Evolutionary conservation across 352 stramenopile species (phyloP).

Genomic region (Phytopythium litorale): DNA sequence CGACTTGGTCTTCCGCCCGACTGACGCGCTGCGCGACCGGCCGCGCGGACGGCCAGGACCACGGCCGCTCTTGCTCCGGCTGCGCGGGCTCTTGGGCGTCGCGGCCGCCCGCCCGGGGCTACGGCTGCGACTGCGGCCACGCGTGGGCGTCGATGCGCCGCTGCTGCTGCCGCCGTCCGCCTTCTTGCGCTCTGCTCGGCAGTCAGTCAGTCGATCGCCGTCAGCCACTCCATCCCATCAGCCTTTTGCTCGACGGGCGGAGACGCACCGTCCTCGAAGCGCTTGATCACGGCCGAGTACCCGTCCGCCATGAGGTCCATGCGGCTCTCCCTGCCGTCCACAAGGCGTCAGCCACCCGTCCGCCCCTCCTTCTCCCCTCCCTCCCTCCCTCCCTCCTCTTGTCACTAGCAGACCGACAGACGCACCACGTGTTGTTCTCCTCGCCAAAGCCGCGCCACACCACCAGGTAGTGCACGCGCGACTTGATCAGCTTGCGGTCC

Average conservation of each 20-base stretch:
- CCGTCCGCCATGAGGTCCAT: conserved; percentile 77
- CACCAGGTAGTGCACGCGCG: conserved; percentile 82
- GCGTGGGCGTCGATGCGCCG: conserved; percentile 15
- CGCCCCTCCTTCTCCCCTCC: neutral
- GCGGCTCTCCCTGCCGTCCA: conserved; percentile 61
- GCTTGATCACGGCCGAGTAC: conserved; percentile 65
- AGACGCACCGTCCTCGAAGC: conserved; percentile 59
- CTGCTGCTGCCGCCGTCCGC: conserved; percentile 14
- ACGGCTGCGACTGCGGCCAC: conserved; percentile 27
- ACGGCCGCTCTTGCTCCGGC: conserved; percentile 22
- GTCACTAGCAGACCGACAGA: neutral
- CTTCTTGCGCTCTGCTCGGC: conserved; percentile 49
- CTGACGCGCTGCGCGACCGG: conserved; percentile 62
- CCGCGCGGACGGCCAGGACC: conserved; percentile 31
- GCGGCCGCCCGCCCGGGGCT: conserved; percentile 37
- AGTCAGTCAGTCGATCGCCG: neutral
- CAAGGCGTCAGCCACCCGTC: neutral
- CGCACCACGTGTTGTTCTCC: conserved; percentile 84
- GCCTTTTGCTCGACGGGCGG: neutral
- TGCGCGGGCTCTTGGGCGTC: conserved; percentile 32
- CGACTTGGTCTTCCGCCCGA: conserved; percentile 24
- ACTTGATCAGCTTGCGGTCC: conserved; percentile 74
- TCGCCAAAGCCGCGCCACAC: conserved; percentile 73
- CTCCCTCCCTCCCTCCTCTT: neutral
- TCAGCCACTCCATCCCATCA: too few species aligned